These are phyloP conservation scores for Picea mariana DNA, from an alignment of 83 land plant genomes.

Conservation along the genomic window DNA sequence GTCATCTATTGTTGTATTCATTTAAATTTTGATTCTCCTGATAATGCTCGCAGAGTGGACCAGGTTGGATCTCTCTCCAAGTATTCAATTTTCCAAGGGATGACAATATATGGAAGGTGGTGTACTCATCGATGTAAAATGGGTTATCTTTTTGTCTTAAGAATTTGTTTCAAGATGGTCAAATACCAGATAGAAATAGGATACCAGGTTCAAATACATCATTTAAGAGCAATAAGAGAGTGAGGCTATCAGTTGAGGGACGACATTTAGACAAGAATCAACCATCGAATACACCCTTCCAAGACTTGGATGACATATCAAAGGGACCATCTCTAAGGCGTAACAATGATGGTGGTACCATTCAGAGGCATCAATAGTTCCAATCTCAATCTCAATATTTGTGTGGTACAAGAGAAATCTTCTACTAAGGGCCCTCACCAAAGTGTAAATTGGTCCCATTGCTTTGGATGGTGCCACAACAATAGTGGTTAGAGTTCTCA, in stretches of 20 bases:
- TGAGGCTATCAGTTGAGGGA: constrained; percentile 6
- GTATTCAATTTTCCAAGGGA: constrained; percentile 72
- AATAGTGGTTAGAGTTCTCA: constrained; percentile 59
- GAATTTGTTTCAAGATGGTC: constrained; percentile 42
- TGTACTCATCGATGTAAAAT: constrained; percentile 73
- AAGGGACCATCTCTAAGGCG: not conserved
- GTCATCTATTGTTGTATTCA: constrained; percentile 76
- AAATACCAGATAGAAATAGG: not conserved
- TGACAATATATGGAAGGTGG: constrained; percentile 66
- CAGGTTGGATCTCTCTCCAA: constrained; percentile 20
- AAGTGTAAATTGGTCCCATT: constrained; percentile 27
- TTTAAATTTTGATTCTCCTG: constrained; percentile 40
- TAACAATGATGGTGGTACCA: not conserved
- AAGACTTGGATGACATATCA: not conserved
- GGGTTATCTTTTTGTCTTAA: constrained; percentile 79
- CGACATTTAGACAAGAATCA: not conserved
- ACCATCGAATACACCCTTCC: not conserved
- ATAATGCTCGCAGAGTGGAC: constrained; percentile 34
- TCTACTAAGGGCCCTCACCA: not conserved
- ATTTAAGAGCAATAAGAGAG: not conserved
- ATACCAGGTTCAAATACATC: not conserved
- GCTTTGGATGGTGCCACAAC: constrained; percentile 57
- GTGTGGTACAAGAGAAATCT: constrained; percentile 6
- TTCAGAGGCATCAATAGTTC: constrained; percentile 1
- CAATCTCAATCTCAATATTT: constrained; percentile 13